Conservation (phyloP, 306 rosid species). For the Lathyrus tuberosus region DNA sequence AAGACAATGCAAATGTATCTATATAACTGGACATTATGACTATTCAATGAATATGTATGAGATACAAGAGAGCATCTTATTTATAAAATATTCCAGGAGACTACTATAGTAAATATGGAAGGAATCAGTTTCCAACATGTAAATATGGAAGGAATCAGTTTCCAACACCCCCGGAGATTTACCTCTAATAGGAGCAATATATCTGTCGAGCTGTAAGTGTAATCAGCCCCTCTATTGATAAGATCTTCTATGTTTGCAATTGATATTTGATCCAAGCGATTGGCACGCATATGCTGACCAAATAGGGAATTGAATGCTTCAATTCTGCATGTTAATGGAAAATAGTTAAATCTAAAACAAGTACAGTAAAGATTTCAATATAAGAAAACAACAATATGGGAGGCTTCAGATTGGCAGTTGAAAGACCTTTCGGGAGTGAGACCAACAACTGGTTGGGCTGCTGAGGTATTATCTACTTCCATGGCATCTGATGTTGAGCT, state of each 20-base stretch:
- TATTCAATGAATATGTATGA: background rate
- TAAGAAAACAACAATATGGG: constrained; percentile 7
- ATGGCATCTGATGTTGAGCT: constrained; percentile 67
- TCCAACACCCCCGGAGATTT: constrained; percentile 10
- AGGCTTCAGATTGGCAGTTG: constrained; percentile 11
- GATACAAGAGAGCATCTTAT: background rate
- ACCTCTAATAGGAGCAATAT: constrained; percentile 74
- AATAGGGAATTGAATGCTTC: constrained; percentile 75
- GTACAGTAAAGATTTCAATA: background rate
- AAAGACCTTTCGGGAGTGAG: constrained; percentile 73
- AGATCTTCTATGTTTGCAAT: constrained; percentile 65
- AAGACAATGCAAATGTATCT: too few relatives aligned
- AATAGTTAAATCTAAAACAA: constrained; percentile 25
- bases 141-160: background rate
- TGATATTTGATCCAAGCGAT: constrained; percentile 70
- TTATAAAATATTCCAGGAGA: background rate
- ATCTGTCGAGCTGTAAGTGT: constrained; percentile 60
- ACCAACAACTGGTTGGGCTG: constrained; percentile 52
- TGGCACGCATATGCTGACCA: constrained; percentile 82
- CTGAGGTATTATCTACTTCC: constrained; percentile 71
- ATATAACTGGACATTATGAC: background rate
- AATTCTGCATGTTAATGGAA: constrained; percentile 52
- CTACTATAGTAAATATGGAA: background rate
- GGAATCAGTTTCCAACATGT: background rate
- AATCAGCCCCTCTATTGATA: constrained; percentile 58